A percentile compares a stretch with the other conserved stretches of the same genome.
Conservation (phyloP, 495 filamentous ascomycete genomes). For the Baudoinia panamericana region DNA sequence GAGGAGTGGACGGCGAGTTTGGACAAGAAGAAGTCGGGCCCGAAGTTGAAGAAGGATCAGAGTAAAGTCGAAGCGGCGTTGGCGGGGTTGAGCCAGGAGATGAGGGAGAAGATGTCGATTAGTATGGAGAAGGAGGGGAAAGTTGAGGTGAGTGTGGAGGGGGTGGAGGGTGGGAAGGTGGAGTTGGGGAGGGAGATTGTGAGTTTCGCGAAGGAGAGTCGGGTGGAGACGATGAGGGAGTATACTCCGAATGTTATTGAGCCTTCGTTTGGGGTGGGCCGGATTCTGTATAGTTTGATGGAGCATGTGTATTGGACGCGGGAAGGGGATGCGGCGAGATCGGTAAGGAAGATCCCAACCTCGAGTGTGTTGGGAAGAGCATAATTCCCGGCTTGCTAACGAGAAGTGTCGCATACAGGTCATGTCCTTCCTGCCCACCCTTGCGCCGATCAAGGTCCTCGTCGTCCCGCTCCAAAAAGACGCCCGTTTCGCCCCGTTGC, state of each 20-base stretch:
- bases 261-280: conserved; percentile 73
- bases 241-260: conserved; percentile 78
- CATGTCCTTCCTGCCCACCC: conserved; percentile 50
- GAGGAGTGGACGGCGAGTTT: conserved; percentile 64
- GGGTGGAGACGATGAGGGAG: conserved; percentile 56
- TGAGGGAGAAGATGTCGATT: conserved; percentile 55
- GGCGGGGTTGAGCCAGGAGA: conserved; percentile 51
- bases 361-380: neutral
- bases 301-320: conserved; percentile 72
- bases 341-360: conserved; percentile 36
- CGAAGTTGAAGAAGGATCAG: conserved; percentile 67
- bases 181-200: conserved; percentile 60
- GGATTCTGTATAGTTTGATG: conserved; percentile 63
- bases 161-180: conserved; percentile 49
- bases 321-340: conserved; percentile 48
- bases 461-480: conserved; percentile 53
- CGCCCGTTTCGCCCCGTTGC: conserved; percentile 43
- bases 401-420: too few species aligned
- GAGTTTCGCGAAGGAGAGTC: conserved; percentile 55
- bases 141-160: conserved; percentile 52
- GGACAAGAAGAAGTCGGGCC: conserved; percentile 76
- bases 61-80: conserved; percentile 60
- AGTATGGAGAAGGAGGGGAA: conserved; percentile 53
- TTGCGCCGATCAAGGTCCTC: conserved; percentile 58
- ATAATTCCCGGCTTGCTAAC: neutral